Base-by-base conservation (phyloP, 176 grass and related monocot genomes). In the Poa annua region DNA sequence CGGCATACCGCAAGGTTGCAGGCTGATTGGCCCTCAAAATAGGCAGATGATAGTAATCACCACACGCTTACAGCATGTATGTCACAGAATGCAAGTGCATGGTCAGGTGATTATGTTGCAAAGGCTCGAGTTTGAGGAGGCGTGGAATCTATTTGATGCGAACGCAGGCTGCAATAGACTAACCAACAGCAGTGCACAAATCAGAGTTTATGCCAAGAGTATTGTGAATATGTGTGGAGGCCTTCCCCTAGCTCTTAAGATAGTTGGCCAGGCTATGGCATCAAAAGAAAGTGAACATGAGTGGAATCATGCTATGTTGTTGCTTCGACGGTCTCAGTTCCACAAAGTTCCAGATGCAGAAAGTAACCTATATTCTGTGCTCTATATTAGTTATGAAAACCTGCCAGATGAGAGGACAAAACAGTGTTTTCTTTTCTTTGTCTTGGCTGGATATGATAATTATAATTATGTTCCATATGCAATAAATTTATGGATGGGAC, bases 181-280 rank as follows among this genome's bases (percentile, higher is more conserved):
- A 55, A 75, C 21, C 41, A 15, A 73, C 22, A 59, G 0, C n/a
- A 73, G 6, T 7, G 10, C 16, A 3, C 15, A 75, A 75, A 55
- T 75, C 1, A 75, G 32, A 35, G 3, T 32, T 34, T 53, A 55
- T 36, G 73, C 73, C 0, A 2, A 54, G 29, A 55, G 8, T 10
- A 75, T 75, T 54, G 49, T 75, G 49, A 19, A 55, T 2, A 75
- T 36, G 49, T 75, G 50, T 20, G 29, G 50, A 75, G 73, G 73
- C 50, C 72, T 54, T 54, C 72, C 49, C 5, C 8, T 75, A 1
- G 72, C 72, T 35, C 26, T 75, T 19, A 75, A 75, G 16, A 36
- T 75, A 54, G 73, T 75, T 75, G 73, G 73, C 3, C 73, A 75
- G 29, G 73, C 73, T 74, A 74, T 74, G 71, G 47, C 71, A 51